A percentile compares a stretch with the other conserved stretches of the same genome.
Conservation (phyloP, 163 green algal species). For the Botryococcus braunii region DNA sequence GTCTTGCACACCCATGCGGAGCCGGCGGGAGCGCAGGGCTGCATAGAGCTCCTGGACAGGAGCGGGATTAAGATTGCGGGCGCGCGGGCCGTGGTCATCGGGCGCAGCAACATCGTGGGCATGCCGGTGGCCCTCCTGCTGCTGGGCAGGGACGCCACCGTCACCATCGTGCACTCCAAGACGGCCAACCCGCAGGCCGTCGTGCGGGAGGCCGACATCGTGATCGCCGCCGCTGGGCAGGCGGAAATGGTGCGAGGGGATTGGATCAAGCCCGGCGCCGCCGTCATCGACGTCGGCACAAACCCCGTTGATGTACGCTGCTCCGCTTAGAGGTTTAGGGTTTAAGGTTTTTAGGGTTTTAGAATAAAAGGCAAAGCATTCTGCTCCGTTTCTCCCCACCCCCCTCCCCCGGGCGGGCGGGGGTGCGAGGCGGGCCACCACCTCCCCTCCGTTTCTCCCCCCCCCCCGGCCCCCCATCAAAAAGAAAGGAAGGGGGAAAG, state of each 20-base stretch:
- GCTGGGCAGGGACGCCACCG: slow-evolving; percentile 75
- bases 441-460: too few species aligned
- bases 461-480: too few species aligned
- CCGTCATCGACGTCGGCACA: slow-evolving; percentile 96
- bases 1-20: slow-evolving; percentile 79
- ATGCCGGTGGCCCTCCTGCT: slow-evolving; percentile 86
- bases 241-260: slow-evolving; percentile 69
- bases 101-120: slow-evolving; percentile 95
- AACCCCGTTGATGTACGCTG: slow-evolving; percentile 72
- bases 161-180: slow-evolving; percentile 84
- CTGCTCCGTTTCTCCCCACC: too few species aligned
- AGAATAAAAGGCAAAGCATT: too few species aligned
- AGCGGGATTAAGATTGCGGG: slow-evolving; percentile 62
- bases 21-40: slow-evolving; percentile 41
- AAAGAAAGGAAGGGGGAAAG: too few species aligned
- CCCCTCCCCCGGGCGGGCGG: too few species aligned
- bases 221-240: slow-evolving; percentile 82
- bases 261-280: slow-evolving; percentile 82
- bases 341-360: too few species aligned
- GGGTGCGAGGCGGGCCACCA: too few species aligned
- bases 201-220: slow-evolving; percentile 81
- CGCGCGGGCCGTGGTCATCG: slow-evolving; percentile 85
- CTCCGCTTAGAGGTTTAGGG: too few species aligned
- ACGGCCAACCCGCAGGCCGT: slow-evolving; percentile 62
- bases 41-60: slow-evolving; percentile 86